These are phyloP conservation scores for Mycena citricolor DNA, from an alignment of 1,284 basidiomycete species.

Conservation along the genomic window DNA sequence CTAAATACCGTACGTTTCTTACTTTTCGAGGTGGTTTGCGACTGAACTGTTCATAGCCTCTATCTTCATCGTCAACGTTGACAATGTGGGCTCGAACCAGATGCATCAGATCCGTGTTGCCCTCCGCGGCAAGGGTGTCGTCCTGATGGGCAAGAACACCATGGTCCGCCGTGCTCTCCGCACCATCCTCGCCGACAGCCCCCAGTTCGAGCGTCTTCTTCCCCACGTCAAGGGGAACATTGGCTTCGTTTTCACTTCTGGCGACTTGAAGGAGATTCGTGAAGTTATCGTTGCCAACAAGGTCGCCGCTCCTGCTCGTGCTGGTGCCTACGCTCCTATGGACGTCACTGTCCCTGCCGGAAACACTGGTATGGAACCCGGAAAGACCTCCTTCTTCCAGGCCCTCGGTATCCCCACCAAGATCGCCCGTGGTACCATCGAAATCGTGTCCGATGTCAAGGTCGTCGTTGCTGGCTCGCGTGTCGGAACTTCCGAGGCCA, in stretches of 20 bases:
- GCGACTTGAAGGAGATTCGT: slow-evolving; percentile 94
- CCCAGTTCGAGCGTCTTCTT: slow-evolving; percentile 94
- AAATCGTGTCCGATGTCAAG: slow-evolving; percentile 97
- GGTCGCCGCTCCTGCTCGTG: slow-evolving; percentile 97
- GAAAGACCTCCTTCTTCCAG: slow-evolving; percentile 99
- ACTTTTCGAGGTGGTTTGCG: slow-evolving; percentile 8
- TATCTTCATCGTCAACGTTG: slow-evolving; percentile 99
- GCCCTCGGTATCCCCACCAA: slow-evolving; percentile 99
- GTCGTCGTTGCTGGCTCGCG: slow-evolving; percentile 90
- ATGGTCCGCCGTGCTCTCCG: slow-evolving; percentile 99
- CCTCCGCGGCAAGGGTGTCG: slow-evolving; percentile 94
- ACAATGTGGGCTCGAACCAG: slow-evolving; percentile 99
- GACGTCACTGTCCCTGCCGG: slow-evolving; percentile 92
- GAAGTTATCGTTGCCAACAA: slow-evolving; percentile 94
- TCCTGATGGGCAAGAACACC: slow-evolving; percentile 99
- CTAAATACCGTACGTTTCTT: slow-evolving; percentile 77
- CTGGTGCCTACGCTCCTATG: slow-evolving; percentile 92
- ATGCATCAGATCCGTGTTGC: slow-evolving; percentile 98
- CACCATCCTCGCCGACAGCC: slow-evolving; percentile 84
- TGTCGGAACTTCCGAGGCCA: slow-evolving; percentile 97
- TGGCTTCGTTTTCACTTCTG: slow-evolving; percentile 96
- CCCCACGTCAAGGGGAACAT: slow-evolving; percentile 97
- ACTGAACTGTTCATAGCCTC: slow-evolving; percentile 59
- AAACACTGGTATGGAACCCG: slow-evolving; percentile 99
- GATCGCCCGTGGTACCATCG: slow-evolving; percentile 99